phyloP scores from a whole-genome alignment of 2,329 filamentous ascomycete genomes.

The Diaporthe humulicola region DNA sequence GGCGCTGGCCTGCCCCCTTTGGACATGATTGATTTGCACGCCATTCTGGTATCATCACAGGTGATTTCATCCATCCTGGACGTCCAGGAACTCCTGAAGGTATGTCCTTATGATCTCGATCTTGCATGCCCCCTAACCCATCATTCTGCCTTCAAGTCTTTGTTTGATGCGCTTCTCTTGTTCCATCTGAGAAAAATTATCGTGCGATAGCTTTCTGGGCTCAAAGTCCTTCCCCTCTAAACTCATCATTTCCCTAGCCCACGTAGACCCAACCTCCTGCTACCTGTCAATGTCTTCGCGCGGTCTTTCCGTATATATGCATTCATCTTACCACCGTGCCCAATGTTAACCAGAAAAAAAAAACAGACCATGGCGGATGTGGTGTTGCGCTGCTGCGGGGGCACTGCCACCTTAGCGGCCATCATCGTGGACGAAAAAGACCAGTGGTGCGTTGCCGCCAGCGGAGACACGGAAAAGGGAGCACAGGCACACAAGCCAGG shows the following conservation, averaged over 20 bases:
- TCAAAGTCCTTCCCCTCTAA: not conserved
- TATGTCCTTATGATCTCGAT: not conserved
- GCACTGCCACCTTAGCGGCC: constrained; percentile 77
- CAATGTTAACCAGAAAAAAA: not conserved
- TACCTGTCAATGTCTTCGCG: not conserved
- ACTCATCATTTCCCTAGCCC: not conserved
- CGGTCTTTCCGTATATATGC: no score
- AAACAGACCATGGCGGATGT: constrained; percentile 80
- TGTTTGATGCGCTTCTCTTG: no score
- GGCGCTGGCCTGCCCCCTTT: constrained; percentile 77
- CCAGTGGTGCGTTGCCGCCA: constrained; percentile 80
- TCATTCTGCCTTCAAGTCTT: not conserved
- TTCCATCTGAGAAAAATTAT: not conserved
- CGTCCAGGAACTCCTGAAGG: constrained; percentile 78
- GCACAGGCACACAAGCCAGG: constrained; percentile 76
- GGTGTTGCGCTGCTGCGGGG: constrained; percentile 82
- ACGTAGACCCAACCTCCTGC: no score
- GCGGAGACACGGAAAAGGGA: constrained; percentile 78
- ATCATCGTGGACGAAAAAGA: constrained; percentile 80
- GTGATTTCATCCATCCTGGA: constrained; percentile 84
- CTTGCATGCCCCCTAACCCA: not conserved
- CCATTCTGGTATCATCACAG: constrained; percentile 83
- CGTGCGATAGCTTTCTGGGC: not conserved
- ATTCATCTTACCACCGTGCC: not conserved
- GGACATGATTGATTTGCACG: constrained; percentile 86